Percentiles rank a stretch among this genome's conserved stretches.
Conservation (phyloP, 768 basidiomycete genomes). For the Agrocybe pediades region DNA sequence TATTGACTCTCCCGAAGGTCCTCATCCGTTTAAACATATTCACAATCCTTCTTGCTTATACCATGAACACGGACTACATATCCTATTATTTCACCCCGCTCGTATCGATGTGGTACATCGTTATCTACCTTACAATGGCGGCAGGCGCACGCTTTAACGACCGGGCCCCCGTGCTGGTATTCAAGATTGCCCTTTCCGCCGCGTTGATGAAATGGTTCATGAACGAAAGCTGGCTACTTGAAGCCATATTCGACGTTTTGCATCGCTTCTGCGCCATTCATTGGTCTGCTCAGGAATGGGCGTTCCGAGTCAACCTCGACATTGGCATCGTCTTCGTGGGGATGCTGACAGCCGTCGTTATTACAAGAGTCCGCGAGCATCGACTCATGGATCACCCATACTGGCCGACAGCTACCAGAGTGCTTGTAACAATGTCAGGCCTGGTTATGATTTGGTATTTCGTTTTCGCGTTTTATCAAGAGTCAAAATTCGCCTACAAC, state of each 20-base stretch:
- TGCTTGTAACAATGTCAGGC: constrained; percentile 48
- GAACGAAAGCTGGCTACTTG: constrained; percentile 60
- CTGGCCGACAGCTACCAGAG: constrained; percentile 60
- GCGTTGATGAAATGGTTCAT: constrained; percentile 66
- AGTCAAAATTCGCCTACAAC: constrained; percentile 87
- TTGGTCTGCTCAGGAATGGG: constrained; percentile 89
- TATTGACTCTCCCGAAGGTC: constrained; percentile 41
- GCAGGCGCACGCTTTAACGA: constrained; percentile 76
- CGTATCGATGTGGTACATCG: constrained; percentile 87
- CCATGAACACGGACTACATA: constrained; percentile 91
- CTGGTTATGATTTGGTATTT: constrained; percentile 76
- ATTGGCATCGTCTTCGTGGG: constrained; percentile 88
- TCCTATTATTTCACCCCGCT: constrained; percentile 91
- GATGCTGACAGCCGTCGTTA: constrained; percentile 74
- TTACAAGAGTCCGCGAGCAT: constrained; percentile 75
- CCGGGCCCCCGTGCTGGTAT: constrained; percentile 61
- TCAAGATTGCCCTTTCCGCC: constrained; percentile 72
- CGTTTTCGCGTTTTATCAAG: constrained; percentile 74
- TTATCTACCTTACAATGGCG: constrained; percentile 81
- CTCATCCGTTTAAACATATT: constrained; percentile 83
- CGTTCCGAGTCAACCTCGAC: constrained; percentile 87
- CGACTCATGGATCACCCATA: constrained; percentile 67
- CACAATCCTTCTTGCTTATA: constrained; percentile 80
- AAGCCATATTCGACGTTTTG: constrained; percentile 63
- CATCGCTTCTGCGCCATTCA: constrained; percentile 68